Base-by-base conservation (phyloP, 106 monocot species). In the Dactylorhiza incarnata region DNA sequence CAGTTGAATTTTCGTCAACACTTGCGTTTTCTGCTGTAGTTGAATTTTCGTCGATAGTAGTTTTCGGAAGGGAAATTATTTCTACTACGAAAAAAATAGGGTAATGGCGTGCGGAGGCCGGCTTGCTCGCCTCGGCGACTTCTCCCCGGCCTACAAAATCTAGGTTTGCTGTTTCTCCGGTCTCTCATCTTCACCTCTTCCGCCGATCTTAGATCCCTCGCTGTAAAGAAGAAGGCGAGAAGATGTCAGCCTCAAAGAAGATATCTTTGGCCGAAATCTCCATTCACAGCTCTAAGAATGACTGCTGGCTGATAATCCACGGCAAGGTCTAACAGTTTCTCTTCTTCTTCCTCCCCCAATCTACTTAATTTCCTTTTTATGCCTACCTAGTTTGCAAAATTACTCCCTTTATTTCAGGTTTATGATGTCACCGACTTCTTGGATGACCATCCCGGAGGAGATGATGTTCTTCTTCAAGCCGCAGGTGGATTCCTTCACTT, bases 371-470 rank as follows among this genome's bases (percentile, higher is more conserved):
- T 5, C 1, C 0, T 20, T 9, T 59, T 22, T 59, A 20, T 59
- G 6, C 22, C 22, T 59, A 3, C 6, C 58, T 59, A 62, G 19
- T 62, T 61, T 61, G 6, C 45, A 48, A 48, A 22, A 72, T 72
- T n/a, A 16, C 49, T 72, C 11, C 11, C 12, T 72, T 48, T 72
- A 22, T 46, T 69, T 72, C 12, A 72, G 72, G 72, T 72, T 72
- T 72, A 72, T 72, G 47, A 72, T 49, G 72, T 72, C 20, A 49
- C 48, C n/a, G n/a, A 29, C 17, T 72, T 72, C 72, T 49, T 72
- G 12, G 72, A 72, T 1, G 72, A 72, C 49, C 72, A 72, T 72
- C 72, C 72, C 7, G 72, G 72, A 48, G 72, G 72, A 24, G 72
- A 72, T 49, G 22, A 72, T 44, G 72, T 72, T 49, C 49, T 72